phyloP scores from a whole-genome alignment of 176 grass and related monocot species.

The Poa annua region DNA sequence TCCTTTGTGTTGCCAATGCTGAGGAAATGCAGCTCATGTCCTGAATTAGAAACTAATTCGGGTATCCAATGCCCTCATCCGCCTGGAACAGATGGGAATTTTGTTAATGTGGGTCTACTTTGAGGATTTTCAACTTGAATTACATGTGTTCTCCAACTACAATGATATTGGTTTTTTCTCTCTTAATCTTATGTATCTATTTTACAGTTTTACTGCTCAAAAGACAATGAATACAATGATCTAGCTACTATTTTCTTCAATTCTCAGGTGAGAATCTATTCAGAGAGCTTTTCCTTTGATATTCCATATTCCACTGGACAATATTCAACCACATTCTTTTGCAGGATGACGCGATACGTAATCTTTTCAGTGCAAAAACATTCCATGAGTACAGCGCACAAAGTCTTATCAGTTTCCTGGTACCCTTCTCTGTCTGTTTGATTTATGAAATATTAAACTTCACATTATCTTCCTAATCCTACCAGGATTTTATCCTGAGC shows the following conservation, averaged over 20 bases:
- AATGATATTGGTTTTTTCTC: constrained; percentile 3
- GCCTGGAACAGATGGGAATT: constrained; percentile 98
- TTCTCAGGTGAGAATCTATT: constrained; percentile 71
- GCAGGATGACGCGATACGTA: constrained; percentile 99
- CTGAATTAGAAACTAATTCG: constrained; percentile 73
- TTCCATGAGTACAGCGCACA: constrained; percentile 98
- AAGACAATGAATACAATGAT: constrained; percentile 97
- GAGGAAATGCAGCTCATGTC: constrained; percentile 90
- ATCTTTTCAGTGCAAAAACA: constrained; percentile 99
- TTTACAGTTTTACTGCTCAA: constrained; percentile 94
- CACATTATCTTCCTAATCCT: not conserved
- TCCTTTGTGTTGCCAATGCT: constrained; percentile 92
- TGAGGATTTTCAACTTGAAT: constrained; percentile 29
- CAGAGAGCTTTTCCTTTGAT: not conserved
- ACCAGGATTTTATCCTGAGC: constrained; percentile 23
- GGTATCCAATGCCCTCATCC: constrained; percentile 94
- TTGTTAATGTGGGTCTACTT: constrained; percentile 81
- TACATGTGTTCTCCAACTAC: constrained; percentile 1
- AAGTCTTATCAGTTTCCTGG: constrained; percentile 97
- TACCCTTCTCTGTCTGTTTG: constrained; percentile 43
- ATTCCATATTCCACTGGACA: constrained; percentile 29
- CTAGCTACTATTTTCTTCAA: constrained; percentile 99
- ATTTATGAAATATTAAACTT: not conserved
- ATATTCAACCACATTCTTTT: constrained; percentile 41
- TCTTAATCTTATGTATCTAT: constrained; percentile 38